phyloP scores from a whole-genome alignment of 176 grass and related monocot genomes.

The Triticum monococcum region DNA sequence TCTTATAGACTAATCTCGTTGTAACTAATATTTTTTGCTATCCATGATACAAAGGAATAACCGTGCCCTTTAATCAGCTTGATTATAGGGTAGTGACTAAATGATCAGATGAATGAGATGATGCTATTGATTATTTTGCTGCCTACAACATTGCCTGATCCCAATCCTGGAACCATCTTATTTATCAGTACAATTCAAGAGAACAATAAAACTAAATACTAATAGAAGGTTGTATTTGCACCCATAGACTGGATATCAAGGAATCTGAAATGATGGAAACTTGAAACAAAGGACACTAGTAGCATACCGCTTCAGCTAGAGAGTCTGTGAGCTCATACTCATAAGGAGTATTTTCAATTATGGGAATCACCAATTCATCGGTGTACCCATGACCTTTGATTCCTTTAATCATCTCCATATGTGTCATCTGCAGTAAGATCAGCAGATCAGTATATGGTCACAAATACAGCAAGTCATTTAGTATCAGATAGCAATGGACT shows the following conservation, averaged over 20 bases:
- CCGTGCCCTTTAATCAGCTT: background rate
- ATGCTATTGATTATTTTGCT: background rate
- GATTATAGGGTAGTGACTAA: constrained; percentile 8
- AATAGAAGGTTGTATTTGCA: background rate
- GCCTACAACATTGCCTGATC: too few relatives aligned
- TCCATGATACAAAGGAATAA: background rate
- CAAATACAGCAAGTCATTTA: background rate
- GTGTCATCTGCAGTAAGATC: constrained; percentile 66
- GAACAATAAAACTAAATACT: constrained; percentile 3
- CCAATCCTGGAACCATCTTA: background rate
- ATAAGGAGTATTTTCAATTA: constrained; percentile 90
- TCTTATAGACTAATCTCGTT: background rate
- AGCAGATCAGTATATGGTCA: constrained; percentile 21
- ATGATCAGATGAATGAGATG: background rate
- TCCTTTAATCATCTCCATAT: constrained; percentile 99
- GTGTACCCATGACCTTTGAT: constrained; percentile 92
- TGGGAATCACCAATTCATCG: constrained; percentile 93
- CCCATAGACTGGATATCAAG: background rate
- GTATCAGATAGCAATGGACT: background rate
- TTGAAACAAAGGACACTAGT: constrained; percentile 18
- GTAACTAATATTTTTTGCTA: background rate
- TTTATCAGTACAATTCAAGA: constrained; percentile 10
- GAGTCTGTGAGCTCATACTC: constrained; percentile 94
- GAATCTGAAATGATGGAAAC: constrained; percentile 18
- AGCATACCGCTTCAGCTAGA: constrained; percentile 70